A percentile compares a stretch with the other conserved stretches of the same genome.
phyloP scores from a whole-genome alignment of 2,329 filamentous ascomycete genomes.

The Colletotrichum navitas region DNA sequence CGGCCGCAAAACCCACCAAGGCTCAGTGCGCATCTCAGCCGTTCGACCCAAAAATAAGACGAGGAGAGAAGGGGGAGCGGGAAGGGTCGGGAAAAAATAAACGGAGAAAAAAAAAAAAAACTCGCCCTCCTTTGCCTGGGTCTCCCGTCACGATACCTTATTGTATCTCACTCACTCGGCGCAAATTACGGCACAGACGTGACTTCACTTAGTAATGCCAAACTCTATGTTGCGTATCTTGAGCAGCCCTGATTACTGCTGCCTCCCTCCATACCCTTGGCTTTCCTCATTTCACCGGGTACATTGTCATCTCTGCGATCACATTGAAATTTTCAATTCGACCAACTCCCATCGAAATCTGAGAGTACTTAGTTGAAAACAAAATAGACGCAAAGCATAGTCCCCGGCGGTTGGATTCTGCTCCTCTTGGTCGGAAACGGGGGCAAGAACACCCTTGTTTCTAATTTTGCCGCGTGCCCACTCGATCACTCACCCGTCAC shows the following conservation, averaged over 20 bases:
- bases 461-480: slow-evolving; percentile 13
- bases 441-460: slow-evolving; percentile 8
- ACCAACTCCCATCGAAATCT: not conserved
- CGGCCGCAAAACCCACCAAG: not conserved
- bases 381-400: slow-evolving; percentile 2
- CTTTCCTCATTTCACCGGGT: not conserved
- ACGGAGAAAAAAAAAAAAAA: not conserved
- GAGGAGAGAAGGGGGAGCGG: not conserved
- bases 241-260: not conserved
- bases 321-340: not conserved
- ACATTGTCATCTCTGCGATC: slow-evolving; percentile 1
- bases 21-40: slow-evolving; percentile 3
- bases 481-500: not conserved
- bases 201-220: slow-evolving; percentile 1
- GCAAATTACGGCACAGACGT: not conserved
- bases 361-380: not conserved
- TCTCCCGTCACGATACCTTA: not conserved
- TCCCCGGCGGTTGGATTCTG: not conserved
- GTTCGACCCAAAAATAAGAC: slow-evolving; percentile 8
- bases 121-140: not conserved
- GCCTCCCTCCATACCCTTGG: not conserved
- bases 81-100: no score
- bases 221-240: not conserved
- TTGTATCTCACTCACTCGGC: not conserved
- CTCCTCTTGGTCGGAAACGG: not conserved